Evolutionary conservation across 495 filamentous ascomycete genomes (phyloP).

Genomic region (Penicillium paxilli): DNA sequence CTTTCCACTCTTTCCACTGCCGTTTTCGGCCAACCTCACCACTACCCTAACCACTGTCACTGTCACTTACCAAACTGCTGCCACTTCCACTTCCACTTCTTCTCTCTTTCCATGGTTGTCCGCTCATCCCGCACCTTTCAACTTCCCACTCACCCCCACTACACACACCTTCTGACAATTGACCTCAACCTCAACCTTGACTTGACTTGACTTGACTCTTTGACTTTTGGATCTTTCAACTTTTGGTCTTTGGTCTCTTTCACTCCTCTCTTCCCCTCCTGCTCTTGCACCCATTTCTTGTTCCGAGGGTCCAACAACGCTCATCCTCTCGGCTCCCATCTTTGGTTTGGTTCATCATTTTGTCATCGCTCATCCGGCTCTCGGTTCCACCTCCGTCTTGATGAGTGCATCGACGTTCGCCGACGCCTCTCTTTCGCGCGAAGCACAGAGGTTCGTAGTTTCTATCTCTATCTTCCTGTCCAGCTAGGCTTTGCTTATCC

Average conservation of each 20-base stretch:
- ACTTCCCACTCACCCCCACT: neutral
- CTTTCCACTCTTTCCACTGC: neutral
- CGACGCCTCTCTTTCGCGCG: slow-evolving; percentile 47
- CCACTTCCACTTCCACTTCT: too few relatives aligned
- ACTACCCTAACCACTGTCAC: too few relatives aligned
- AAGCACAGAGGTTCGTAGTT: slow-evolving; percentile 40
- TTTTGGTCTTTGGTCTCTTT: slow-evolving; percentile 2
- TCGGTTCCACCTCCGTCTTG: slow-evolving; percentile 41
- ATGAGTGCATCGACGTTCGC: slow-evolving; percentile 49
- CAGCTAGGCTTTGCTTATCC: neutral
- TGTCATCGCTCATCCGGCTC: slow-evolving; percentile 13
- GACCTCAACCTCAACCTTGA: too few relatives aligned
- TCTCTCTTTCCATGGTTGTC: neutral
- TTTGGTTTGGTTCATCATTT: neutral
- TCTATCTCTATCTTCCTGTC: neutral
- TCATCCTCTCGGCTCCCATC: slow-evolving; percentile 8
- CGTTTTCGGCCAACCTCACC: neutral
- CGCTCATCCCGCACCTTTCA: neutral
- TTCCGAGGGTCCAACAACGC: neutral
- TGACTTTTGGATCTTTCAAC: slow-evolving; percentile 1
- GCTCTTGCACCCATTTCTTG: slow-evolving; percentile 4
- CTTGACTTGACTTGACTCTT: neutral
- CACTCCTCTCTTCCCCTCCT: slow-evolving; percentile 3
- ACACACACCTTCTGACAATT: neutral
- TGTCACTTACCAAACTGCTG: too few relatives aligned